Base-by-base conservation (phyloP, 2,329 filamentous ascomycete species). In the Ophidiomyces ophidiicola region DNA sequence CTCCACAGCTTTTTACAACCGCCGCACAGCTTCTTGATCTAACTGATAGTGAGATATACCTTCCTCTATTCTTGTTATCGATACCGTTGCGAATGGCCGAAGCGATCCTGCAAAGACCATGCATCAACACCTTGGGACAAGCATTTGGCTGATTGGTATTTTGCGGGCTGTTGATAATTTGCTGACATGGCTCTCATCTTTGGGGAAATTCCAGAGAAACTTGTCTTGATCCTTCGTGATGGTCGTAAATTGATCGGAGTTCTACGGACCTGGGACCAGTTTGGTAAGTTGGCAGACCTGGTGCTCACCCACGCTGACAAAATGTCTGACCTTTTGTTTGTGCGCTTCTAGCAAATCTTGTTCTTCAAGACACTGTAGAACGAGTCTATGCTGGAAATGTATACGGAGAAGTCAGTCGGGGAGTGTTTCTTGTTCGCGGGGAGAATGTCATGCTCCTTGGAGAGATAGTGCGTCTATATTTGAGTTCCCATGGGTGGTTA, bases 361-460 rank as follows among this genome's bases (percentile, higher is more conserved):
- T 96, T 45, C 77, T 98, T 36, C 87, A 94, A 63, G 84, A 86
- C 52, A 94, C 90, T 18, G 71, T 84, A 48, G 90, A 98, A 65
- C 77, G 90, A 42, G 76, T 94, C 50, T 94, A 88, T 57, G 76
- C 78, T 11, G 56, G 74, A 57, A 63, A 73, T 39, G 55, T 92
- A 36, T 96, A 85, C 58, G 83, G 85, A 44, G 90, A 98, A 58
- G 74, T 93, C 44, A 70, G 77, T 7, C 77, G 85, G 42, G 90
- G 90, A 35, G 77, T 93, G 46, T 96, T 90, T 64, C 74, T 96
- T 24, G 84, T 98, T 32, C 74, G 90, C 43, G 90, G 90, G 50
- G 90, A 98, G 66, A 98, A 98, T 59, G 90, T 98, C n/a, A 70
- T 94, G 36, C 69, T 98, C 31, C 72, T 96, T 12, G 90, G 90